Conservation (phyloP, 257 asterid genomes). For the Solanum rostratum region DNA sequence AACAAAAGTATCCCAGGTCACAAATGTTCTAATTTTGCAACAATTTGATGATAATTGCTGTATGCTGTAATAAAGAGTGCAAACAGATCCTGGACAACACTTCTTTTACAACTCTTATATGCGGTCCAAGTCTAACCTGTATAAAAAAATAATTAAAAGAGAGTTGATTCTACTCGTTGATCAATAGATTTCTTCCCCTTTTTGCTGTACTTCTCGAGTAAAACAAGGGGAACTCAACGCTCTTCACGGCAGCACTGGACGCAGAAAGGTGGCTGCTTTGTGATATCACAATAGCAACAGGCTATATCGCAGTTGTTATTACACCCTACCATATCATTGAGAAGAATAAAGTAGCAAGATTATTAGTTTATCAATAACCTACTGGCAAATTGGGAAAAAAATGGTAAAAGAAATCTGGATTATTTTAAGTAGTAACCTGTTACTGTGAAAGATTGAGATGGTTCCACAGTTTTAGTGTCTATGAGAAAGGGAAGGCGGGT, state of each 20-base stretch:
- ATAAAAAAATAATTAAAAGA: not conserved
- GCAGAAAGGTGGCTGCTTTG: slow-evolving; percentile 32
- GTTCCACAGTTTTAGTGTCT: slow-evolving; percentile 3
- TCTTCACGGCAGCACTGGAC: slow-evolving; percentile 28
- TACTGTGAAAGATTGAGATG: slow-evolving; percentile 14
- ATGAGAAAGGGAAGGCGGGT: slow-evolving; percentile 1
- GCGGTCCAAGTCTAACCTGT: not conserved
- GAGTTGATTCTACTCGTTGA: not conserved
- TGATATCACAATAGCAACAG: slow-evolving; percentile 32
- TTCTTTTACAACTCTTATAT: not conserved
- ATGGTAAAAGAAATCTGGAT: not conserved
- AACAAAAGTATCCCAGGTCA: not conserved
- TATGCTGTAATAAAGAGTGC: not conserved
- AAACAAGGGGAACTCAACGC: not conserved
- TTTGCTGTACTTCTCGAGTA: not conserved
- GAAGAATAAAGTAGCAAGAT: not conserved
- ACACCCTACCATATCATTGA: slow-evolving; percentile 14
- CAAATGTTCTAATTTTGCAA: not conserved
- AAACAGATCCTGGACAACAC: not conserved
- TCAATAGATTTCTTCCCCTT: not conserved
- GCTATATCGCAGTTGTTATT: slow-evolving; percentile 31
- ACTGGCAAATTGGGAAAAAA: not conserved
- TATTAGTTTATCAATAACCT: not conserved
- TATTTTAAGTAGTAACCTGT: slow-evolving; percentile 8
- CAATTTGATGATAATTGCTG: not conserved